These are phyloP conservation scores for Verticillium dahliae DNA, from an alignment of 2,329 filamentous ascomycete genomes.

Conservation along the genomic window DNA sequence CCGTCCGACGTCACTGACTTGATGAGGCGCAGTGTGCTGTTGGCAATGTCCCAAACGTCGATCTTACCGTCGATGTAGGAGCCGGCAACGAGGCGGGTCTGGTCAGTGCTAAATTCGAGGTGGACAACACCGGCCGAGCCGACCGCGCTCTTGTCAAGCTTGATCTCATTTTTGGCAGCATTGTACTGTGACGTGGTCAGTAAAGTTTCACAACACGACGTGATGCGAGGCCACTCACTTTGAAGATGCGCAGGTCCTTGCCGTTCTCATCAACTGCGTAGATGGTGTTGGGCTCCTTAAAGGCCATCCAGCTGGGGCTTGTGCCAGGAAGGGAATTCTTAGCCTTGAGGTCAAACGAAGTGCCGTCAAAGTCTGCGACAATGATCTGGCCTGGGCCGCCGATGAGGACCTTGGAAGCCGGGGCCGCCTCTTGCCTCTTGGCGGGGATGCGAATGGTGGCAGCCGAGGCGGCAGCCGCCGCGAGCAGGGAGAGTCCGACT, in stretches of 20 bases:
- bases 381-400: constrained; percentile 32
- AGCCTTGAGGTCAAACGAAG: constrained; percentile 28
- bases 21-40: constrained; percentile 27
- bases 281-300: constrained; percentile 29
- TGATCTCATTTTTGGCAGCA: constrained; percentile 20
- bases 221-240: constrained; percentile 7
- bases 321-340: constrained; percentile 22
- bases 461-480: constrained; percentile 6
- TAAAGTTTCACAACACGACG: neutral
- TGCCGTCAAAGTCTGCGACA: constrained; percentile 33
- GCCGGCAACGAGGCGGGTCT: constrained; percentile 37
- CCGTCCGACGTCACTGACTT: constrained; percentile 29
- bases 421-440: constrained; percentile 1
- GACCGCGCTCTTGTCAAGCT: constrained; percentile 15
- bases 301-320: constrained; percentile 39
- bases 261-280: constrained; percentile 43
- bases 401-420: constrained; percentile 27
- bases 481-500: constrained; percentile 1
- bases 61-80: constrained; percentile 33
- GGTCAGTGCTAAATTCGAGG: constrained; percentile 37
- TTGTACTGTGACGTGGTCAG: constrained; percentile 19
- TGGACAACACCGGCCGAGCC: constrained; percentile 38
- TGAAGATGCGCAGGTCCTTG: constrained; percentile 30
- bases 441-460: constrained; percentile 3
- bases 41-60: constrained; percentile 37